These are phyloP conservation scores for Rhynchosporium secalis DNA, from an alignment of 2,329 filamentous ascomycete genomes.

Conservation along the genomic window DNA sequence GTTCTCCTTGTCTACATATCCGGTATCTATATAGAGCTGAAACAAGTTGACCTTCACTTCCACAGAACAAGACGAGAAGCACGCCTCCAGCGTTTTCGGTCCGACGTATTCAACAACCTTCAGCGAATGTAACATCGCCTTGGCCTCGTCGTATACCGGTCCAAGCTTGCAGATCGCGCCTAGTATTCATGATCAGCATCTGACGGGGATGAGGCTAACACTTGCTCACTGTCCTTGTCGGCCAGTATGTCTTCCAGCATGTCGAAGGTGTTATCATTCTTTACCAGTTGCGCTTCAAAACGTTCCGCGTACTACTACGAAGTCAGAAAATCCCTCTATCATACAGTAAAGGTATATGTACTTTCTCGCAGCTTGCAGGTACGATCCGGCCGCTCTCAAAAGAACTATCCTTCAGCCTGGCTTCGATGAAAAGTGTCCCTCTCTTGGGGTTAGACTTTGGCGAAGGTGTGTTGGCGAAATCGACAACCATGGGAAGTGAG, in stretches of 20 bases:
- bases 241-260: slow-evolving; percentile 28
- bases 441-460: neutral
- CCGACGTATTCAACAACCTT: slow-evolving; percentile 35
- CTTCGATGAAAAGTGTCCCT: slow-evolving; percentile 28
- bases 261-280: slow-evolving; percentile 19
- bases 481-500: neutral
- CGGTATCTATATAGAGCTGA: slow-evolving; percentile 15
- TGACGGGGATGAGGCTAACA: neutral
- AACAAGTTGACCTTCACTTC: slow-evolving; percentile 30
- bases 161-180: slow-evolving; percentile 23
- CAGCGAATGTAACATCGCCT: slow-evolving; percentile 26
- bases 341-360: neutral
- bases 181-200: neutral
- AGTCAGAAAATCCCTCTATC: neutral
- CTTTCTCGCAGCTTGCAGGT: neutral
- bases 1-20: slow-evolving; percentile 10
- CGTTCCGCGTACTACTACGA: slow-evolving; percentile 7
- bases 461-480: neutral
- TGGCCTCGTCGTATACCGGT: slow-evolving; percentile 15
- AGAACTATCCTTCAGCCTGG: slow-evolving; percentile 17
- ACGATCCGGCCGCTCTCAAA: neutral
- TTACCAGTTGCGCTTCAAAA: slow-evolving; percentile 22
- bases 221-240: slow-evolving; percentile 22
- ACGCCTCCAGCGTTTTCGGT: slow-evolving; percentile 15
- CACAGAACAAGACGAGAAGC: slow-evolving; percentile 25